A percentile compares a stretch with the other conserved stretches of the same genome.
Conservation (phyloP, 805 yeast genomes). For the Schizosaccharomyces japonicus region DNA sequence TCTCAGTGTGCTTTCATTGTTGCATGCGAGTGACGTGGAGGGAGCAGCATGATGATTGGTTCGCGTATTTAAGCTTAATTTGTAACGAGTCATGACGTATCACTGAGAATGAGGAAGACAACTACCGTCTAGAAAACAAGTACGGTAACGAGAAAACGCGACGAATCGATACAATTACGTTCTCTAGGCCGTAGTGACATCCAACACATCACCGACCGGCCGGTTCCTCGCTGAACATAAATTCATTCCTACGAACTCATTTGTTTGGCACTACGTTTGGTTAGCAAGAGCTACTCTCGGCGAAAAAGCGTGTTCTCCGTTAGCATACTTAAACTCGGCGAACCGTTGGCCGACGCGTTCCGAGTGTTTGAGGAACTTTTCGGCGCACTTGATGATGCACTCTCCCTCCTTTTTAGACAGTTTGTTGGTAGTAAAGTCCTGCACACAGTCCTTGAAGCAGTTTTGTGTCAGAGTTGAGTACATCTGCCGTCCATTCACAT, state of each 20-base stretch:
- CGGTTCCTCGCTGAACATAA: neutral
- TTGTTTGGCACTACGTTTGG: neutral
- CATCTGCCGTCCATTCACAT: slow-evolving; percentile 18
- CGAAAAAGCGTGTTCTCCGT: too few species aligned
- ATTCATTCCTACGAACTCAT: neutral
- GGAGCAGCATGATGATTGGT: too few species aligned
- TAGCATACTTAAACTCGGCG: neutral
- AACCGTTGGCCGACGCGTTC: slow-evolving; percentile 96
- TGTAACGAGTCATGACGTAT: neutral
- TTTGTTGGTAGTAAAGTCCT: slow-evolving; percentile 84
- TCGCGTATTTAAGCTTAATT: neutral
- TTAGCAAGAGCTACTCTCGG: too few species aligned
- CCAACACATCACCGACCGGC: neutral
- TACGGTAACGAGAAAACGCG: too few species aligned
- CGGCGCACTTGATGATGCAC: slow-evolving; percentile 81
- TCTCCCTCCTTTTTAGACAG: slow-evolving; percentile 63
- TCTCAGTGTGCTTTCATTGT: too few species aligned
- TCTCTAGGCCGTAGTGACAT: too few species aligned
- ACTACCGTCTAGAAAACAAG: neutral
- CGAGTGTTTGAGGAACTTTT: slow-evolving; percentile 90
- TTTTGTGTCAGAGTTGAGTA: slow-evolving; percentile 89
- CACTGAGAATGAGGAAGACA: neutral
- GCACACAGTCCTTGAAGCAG: slow-evolving; percentile 93
- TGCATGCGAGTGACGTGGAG: too few species aligned
- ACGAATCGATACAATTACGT: too few species aligned